Base-by-base conservation (phyloP, 805 yeast species). In the Saccharomycopsis guyanensis region DNA sequence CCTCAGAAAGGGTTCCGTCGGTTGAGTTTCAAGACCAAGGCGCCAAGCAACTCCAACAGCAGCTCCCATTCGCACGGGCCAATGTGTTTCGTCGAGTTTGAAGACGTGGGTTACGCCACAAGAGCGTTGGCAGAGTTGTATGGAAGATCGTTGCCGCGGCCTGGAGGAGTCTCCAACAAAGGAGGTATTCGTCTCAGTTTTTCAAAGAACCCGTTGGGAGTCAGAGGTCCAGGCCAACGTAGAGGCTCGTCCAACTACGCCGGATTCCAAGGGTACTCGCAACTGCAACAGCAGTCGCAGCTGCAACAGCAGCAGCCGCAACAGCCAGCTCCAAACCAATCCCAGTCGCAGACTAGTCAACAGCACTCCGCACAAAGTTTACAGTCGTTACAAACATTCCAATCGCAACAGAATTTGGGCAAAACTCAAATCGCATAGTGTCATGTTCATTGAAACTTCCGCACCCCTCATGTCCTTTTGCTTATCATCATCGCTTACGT, bases 21-120 rank as follows among this genome's bases (percentile, higher is more conserved):
- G 45, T 72, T 93, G 43, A 85, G 95, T 16, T 93, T 93, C 70
- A 75, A 96, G 56, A 89, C 94, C 15, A 87, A 88, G 64, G 64
- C 59, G 24, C 66, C 63, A 43, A 58, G 58, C 20, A 55, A 62
- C 41, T 73, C 72, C 42, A 74, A 72, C 55, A 59, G 51, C 19
- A 43, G 62, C 40, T 39, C 43, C 13, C 69, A 71, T 38, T 75
- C 76, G 54, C 94, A 84, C 66, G 97, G 98, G 3, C 98, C 98
- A 46, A 93, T 93, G 97, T 93, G 98, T 65, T 93, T 93, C 71
- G 98, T 93, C 45, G 98, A 93, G 69, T 93, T 93, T 68, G 98
- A 93, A 57, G 97, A 91, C 62, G 95, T 93, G 43, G 81, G 84
- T 2, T 83, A 78, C 64, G 98, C 98, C 1, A 87, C 97, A 1